Base-by-base conservation (phyloP, 805 yeast genomes). In the Zygosaccharomyces rouxii region DNA sequence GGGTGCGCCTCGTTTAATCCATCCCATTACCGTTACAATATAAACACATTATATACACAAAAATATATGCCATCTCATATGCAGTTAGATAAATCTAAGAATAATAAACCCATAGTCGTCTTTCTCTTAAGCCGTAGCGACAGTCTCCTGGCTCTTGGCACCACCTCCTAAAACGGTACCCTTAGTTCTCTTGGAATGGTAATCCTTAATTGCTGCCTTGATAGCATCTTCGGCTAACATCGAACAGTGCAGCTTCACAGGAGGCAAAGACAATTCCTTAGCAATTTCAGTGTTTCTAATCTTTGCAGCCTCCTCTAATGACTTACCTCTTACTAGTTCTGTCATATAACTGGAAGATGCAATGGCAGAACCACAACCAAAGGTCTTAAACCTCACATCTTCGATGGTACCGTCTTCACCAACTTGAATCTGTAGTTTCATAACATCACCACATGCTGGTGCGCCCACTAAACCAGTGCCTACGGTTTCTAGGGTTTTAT, bases 211-310 rank as follows among this genome's bases (percentile, higher is more conserved):
- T 11, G 99, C 99, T 46, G 90, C 83, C 77, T 94, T 92, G 70
- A 94, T 94, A 44, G 99, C 99, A 64, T 94, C 99, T 71, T 94
- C 99, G 14, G 99, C 99, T 62, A 94, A 77, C 99, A 94, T 94
- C 14, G 97, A 89, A 70, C 99, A 94, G 68, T 94, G 99, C 60
- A 94, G 77, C 69, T 94, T 94, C 48, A 94, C 98, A 1, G 99
- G 99, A 18, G 99, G 99, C 60, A 94, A 77, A 50, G 92, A 82
- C 61, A 94, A 77, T 69, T 94, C 99, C 69, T 86, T 86, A 42
- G 99, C 99, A 59, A 94, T 94, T 51, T 84, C 84, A 5, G 97
- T 88, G 72, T 94, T 94, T 71, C 92, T 94, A 68, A 94, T 86
- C 69, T 81, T 78, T 49, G 89, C 83, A 19, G 98, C 98, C 66